Base-by-base conservation (phyloP, 2,329 filamentous ascomycete genomes). In the Ophiocordyceps camponoti-floridani region DNA sequence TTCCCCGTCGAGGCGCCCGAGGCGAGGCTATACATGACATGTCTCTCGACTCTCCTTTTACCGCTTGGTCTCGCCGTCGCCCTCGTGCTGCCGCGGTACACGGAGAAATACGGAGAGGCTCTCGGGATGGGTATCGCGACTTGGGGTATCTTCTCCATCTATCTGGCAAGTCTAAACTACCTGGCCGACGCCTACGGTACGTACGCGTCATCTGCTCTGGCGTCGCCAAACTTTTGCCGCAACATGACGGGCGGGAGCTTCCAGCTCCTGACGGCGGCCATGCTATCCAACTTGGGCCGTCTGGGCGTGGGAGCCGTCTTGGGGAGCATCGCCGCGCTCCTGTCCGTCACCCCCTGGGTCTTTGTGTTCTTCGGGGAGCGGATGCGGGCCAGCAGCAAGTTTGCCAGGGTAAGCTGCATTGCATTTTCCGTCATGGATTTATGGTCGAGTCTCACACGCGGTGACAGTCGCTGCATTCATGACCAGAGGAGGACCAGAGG, bases 121-220 rank as follows among this genome's bases (percentile, higher is more conserved):
- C 61, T 89, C 3, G 81, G 77, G 0, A 69, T 94, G 31, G 75
- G 70, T 0, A 73, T 86, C 47, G 79, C 85, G 0, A 89, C 83
- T 0, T 83, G 89, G 68, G 82, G 88, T 27, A 93, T 95, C 50
- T 89, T 85, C 59, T 80, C 77, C 38, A 77, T 95, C 33, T 93
- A 93, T 56, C 71, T 95, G 1, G 81, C 87, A 3, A 84, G 86
- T 0, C 94, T 95, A 65, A 95, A 95, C 58, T 95, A 94, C 53
- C 70, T 95, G 1, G 86, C 87, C 18, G 88, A 95, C 56, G 81
- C 80, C 1, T 95, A 94, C 59, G 82, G 87, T 56, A 69, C 74
- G 2, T 94, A 89, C 54, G 85, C 88, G 0, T 86, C 80, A 37
- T 91, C 84, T 1, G 87, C 88, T 0, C 66, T 94, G 6, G 88